Evolutionary conservation across 2,329 filamentous ascomycete genomes (phyloP), one percentile per base, ranked within the genome.

Genomic region (Periconia digitata): DNA sequence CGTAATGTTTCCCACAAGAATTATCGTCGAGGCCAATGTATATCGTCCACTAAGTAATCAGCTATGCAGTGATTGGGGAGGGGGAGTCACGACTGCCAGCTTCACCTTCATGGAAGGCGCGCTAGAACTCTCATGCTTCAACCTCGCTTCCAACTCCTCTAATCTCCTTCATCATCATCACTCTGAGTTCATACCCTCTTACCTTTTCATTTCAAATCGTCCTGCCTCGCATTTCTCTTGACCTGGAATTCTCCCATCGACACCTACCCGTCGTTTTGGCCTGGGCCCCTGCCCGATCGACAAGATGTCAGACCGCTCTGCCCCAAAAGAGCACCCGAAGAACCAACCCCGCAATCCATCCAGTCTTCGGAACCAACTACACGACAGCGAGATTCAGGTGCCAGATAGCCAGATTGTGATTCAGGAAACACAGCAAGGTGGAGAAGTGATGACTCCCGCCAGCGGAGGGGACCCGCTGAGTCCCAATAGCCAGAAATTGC

Each of bases 341-440:
- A 32, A 12, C 7, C 54, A 43, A 36, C 23, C 6, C 8, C 47
- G 35, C 27, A 38, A 23, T 7, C 58, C 56, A 17, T 69, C 65
- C 10, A 47, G 43, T 17, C 58, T 68, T 18, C 53, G 61, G 16
- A 37, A 66, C 23, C 57, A 65, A 41, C 22, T 63, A 6, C 36
- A 44, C 10, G n/a, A 49, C 13, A 41, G 21, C 34, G 5, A 24
- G 3, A 27, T 59, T n/a, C 58, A 62, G 35, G 51, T 55, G 17
- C 56, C 53, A 8, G 36, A 59, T 16, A 63, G 59, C 27, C 53
- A 67, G 17, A 18, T 22, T 3, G 21, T 48, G 3, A 40, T 60
- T n/a, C 49, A 50, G 5, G 58, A 64, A 27, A 64, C 59, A 7
- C 64, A 65, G 34, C 34, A 47, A 12, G 3, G 27, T 3, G 27